Base-by-base conservation (phyloP, 2,329 filamentous ascomycete species). In the Zymoseptoria tritici region DNA sequence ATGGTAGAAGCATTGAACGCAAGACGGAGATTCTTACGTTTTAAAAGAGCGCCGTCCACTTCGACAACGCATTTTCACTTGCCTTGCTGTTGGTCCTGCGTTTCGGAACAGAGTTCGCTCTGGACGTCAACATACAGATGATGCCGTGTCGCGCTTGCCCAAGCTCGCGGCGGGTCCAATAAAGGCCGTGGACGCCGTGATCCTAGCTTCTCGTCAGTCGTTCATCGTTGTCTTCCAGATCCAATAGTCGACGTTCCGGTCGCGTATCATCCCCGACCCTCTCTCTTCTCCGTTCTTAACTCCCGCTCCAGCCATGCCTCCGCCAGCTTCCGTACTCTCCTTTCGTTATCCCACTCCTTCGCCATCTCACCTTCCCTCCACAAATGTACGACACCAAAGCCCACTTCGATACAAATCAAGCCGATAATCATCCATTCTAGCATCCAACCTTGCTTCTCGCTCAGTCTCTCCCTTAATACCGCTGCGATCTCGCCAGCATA, bases 351-450 rank as follows among this genome's bases (percentile, higher is more conserved):
- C 49, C 71, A 71, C 54, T 77, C 77, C n/a, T 74, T 69, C 22
- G 71, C 69, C 55, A 77, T 76, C 57, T 76, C 71, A 56, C 79
- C 73, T 63, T 91, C 89, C 64, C 85, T 83, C 74, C 85, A 87
- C 54, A 92, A 80, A 59, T 88, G 80, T 63, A 89, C 79, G 62
- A 97, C 79, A 75, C 96, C 93, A 73, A 97, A 94, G 9, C 87
- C 80, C 13, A 97, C 92, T 76, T 99, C 94, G 36, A 97, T 88
- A 1, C 90, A 85, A 71, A 99, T 99, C 57, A 99, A 82, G 2
- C 90, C 80, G 68, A 99, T 97, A 72, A 99, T 97, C 68, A 95
- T 95, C 88, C 90, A 93, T 77, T 97, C 94, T 9, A 99, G 80
- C 58, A 90, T 82, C 29, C 92, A 85, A 16, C 90, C 89, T 71